These are phyloP conservation scores for Eucalyptus sp. DNA, from an alignment of 345 rosid genomes.

Conservation along the genomic window DNA sequence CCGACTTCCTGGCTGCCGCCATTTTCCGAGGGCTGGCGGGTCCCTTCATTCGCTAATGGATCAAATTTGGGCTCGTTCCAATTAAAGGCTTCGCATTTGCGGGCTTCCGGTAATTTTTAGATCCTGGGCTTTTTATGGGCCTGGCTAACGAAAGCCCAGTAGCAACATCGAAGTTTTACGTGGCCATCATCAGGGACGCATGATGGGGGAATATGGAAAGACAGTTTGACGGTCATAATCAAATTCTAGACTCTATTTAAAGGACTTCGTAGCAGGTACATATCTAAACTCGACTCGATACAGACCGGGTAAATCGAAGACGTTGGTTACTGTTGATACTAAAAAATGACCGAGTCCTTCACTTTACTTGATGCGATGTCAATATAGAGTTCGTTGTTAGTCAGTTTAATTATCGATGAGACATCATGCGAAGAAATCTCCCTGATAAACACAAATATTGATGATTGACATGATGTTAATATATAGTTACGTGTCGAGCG, in stretches of 20 bases:
- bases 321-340: not conserved
- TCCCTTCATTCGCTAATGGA: not conserved
- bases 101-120: not conserved
- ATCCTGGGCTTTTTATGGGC: not conserved
- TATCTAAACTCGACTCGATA: not conserved
- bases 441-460: too few species aligned
- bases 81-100: not conserved
- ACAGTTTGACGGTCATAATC: not conserved
- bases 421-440: too few species aligned
- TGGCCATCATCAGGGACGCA: not conserved
- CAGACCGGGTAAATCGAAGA: not conserved
- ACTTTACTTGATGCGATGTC: too few species aligned
- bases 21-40: not conserved
- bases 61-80: not conserved
- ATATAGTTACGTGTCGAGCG: too few species aligned
- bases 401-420: too few species aligned
- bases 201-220: rapidly evolving
- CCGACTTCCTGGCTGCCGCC: not conserved
- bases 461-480: rapidly evolving
- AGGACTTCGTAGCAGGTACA: not conserved
- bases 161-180: not conserved
- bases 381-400: too few species aligned
- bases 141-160: not conserved
- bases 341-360: too few species aligned
- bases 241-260: not conserved